Evolutionary conservation across 495 filamentous ascomycete genomes (phyloP).

Genomic region (Aspergillus biplanus): DNA sequence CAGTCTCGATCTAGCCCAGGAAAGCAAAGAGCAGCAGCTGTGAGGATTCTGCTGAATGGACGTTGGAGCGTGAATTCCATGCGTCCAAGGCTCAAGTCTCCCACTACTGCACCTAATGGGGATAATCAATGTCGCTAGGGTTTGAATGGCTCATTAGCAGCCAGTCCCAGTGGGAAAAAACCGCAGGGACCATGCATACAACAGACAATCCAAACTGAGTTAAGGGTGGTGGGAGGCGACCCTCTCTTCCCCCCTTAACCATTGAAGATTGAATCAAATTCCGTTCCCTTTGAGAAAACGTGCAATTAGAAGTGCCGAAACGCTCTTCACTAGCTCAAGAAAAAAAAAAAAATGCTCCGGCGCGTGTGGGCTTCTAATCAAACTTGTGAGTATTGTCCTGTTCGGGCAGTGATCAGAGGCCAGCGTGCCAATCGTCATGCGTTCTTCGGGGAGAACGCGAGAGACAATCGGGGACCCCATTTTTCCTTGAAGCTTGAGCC

Average conservation of each 20-base stretch:
- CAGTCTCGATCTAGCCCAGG: constrained; percentile 1
- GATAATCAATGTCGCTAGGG: constrained; percentile 8
- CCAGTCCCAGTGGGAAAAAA: constrained; percentile 1
- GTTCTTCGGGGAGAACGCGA: constrained; percentile 20
- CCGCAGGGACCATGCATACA: constrained; percentile 15
- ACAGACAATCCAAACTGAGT: constrained; percentile 16
- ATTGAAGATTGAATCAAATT: constrained; percentile 12
- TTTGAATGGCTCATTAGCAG: constrained; percentile 4
- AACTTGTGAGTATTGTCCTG: constrained; percentile 24
- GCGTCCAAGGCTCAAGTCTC: constrained; percentile 1
- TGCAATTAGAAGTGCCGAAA: constrained; percentile 22
- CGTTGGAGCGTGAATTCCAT: constrained; percentile 9
- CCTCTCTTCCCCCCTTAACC: background rate
- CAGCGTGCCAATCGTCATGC: constrained; percentile 24
- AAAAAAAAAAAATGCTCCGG: constrained; percentile 20
- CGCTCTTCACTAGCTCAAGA: constrained; percentile 16
- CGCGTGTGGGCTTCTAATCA: constrained; percentile 22
- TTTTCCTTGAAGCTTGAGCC: constrained; percentile 18
- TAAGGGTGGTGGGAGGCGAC: background rate
- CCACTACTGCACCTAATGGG: constrained; percentile 19
- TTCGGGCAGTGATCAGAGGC: constrained; percentile 31
- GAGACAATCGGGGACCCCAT: constrained; percentile 21
- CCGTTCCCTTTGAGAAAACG: constrained; percentile 5
- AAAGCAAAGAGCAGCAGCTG: background rate
- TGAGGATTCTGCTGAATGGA: constrained; percentile 12